Evolutionary conservation across 2,329 filamentous ascomycete species (phyloP).

Genomic region (Alternaria gaisen): DNA sequence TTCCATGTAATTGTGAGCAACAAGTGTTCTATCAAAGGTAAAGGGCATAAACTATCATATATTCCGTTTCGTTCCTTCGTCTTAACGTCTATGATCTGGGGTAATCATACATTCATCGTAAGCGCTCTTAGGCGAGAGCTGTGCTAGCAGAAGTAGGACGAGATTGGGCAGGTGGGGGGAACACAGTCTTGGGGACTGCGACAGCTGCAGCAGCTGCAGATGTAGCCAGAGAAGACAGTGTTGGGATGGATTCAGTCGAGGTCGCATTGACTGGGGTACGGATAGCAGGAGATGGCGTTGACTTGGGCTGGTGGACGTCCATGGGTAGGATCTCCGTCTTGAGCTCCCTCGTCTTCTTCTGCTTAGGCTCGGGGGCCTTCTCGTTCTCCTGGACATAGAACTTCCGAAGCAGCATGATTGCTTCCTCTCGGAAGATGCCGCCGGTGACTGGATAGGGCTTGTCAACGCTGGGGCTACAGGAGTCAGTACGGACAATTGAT

Average conservation of each 20-base stretch:
- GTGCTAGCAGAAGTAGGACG: conserved; percentile 7
- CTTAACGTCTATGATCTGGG: conserved; percentile 1
- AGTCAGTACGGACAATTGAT: conserved; percentile 18
- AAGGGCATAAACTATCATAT: conserved; percentile 11
- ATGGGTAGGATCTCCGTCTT: conserved; percentile 66
- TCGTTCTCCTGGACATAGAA: conserved; percentile 99
- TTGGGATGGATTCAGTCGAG: conserved; percentile 12
- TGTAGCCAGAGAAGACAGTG: conserved; percentile 13
- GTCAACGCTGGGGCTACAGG: conserved; percentile 71
- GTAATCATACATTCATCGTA: conserved; percentile 6
- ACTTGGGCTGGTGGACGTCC: conserved; percentile 51
- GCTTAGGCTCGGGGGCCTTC: conserved; percentile 73
- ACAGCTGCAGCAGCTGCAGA: conserved; percentile 7
- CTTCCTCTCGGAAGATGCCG: conserved; percentile 88
- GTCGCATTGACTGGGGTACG: conserved; percentile 7
- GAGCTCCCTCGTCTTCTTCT: conserved; percentile 70
- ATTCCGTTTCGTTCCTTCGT: conserved; percentile 3
- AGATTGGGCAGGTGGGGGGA: conserved; percentile 3
- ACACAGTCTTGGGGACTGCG: conserved; percentile 3
- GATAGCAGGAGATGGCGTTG: conserved; percentile 32
- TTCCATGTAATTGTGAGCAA: background rate
- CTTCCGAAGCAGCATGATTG: conserved; percentile 87
- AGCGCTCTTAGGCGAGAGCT: conserved; percentile 8
- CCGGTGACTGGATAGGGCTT: conserved; percentile 82
- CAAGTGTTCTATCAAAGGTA: conserved; percentile 1